These are phyloP conservation scores for Populus tremula DNA, from an alignment of 345 rosid genomes.

Conservation along the genomic window DNA sequence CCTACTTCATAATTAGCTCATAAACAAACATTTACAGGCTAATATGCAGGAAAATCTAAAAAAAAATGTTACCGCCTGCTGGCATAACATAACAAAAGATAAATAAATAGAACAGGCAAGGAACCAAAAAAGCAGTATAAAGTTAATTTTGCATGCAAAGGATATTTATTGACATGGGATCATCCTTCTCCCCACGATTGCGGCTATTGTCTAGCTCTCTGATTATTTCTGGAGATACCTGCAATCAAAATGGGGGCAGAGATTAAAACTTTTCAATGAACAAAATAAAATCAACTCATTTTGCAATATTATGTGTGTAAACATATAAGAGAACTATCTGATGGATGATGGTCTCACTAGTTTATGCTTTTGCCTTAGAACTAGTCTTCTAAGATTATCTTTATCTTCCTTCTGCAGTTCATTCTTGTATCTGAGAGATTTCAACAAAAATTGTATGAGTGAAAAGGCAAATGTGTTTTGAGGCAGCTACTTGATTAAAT, in stretches of 20 bases:
- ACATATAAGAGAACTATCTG: background rate
- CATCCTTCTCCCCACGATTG: conserved; percentile 87
- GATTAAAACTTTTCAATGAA: background rate
- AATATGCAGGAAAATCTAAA: background rate
- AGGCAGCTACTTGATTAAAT: background rate
- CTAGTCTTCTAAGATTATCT: conserved; percentile 58
- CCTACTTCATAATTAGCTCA: background rate
- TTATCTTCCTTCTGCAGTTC: conserved; percentile 78
- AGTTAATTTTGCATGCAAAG: conserved; percentile 33
- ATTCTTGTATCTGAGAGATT: conserved; percentile 70
- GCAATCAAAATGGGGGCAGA: conserved; percentile 4
- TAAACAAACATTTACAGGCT: background rate
- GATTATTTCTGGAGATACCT: conserved; percentile 84
- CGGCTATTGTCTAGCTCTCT: conserved; percentile 76
- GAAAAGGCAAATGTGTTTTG: background rate
- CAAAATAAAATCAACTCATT: background rate
- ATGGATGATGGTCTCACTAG: conserved; percentile 46
- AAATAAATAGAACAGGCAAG: background rate
- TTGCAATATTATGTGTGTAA: too few relatives aligned
- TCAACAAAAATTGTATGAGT: background rate
- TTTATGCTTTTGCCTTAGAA: conserved; percentile 68
- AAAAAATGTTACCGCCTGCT: background rate
- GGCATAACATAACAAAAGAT: background rate
- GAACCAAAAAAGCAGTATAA: background rate
- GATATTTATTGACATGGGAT: conserved; percentile 70